Percentiles rank a stretch among this genome's conserved stretches.
These are phyloP conservation scores for Arthrobotrys sphaeroides DNA, from an alignment of 2,329 filamentous ascomycete genomes.

Conservation along the genomic window DNA sequence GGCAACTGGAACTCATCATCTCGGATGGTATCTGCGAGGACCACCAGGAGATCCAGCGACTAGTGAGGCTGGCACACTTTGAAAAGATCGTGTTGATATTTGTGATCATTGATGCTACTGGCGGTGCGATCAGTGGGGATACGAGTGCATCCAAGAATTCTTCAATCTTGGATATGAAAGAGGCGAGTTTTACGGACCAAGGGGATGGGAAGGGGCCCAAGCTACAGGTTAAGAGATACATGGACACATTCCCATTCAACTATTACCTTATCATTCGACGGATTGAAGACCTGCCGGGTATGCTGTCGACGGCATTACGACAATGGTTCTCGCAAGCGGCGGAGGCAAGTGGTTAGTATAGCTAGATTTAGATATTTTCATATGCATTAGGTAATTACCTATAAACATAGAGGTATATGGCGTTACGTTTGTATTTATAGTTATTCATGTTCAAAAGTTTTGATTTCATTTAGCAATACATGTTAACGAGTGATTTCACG, in stretches of 20 bases:
- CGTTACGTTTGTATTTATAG: neutral
- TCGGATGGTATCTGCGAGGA: slow-evolving; percentile 93
- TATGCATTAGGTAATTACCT: neutral
- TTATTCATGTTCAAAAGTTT: slow-evolving; percentile 9
- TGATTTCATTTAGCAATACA: neutral
- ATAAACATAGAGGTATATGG: neutral
- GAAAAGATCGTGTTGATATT: slow-evolving; percentile 98
- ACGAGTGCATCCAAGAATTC: slow-evolving; percentile 55
- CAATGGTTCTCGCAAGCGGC: slow-evolving; percentile 81
- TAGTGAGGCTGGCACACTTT: slow-evolving; percentile 87
- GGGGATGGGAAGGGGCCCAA: slow-evolving; percentile 69
- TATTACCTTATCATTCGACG: slow-evolving; percentile 96
- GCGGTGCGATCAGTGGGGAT: slow-evolving; percentile 64
- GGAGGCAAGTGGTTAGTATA: slow-evolving; percentile 61
- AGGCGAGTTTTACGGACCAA: slow-evolving; percentile 81
- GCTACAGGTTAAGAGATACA: slow-evolving; percentile 85
- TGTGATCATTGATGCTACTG: slow-evolving; percentile 81
- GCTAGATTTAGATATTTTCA: neutral
- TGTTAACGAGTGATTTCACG: neutral
- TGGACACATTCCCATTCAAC: slow-evolving; percentile 95
- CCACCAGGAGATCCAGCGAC: slow-evolving; percentile 80
- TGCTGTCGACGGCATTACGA: slow-evolving; percentile 85
- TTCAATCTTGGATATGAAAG: slow-evolving; percentile 83
- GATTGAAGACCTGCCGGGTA: slow-evolving; percentile 86
- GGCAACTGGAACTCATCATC: slow-evolving; percentile 93